phyloP scores from a whole-genome alignment of 371 early-diverging fungal species.

The Mortierella sp. region DNA sequence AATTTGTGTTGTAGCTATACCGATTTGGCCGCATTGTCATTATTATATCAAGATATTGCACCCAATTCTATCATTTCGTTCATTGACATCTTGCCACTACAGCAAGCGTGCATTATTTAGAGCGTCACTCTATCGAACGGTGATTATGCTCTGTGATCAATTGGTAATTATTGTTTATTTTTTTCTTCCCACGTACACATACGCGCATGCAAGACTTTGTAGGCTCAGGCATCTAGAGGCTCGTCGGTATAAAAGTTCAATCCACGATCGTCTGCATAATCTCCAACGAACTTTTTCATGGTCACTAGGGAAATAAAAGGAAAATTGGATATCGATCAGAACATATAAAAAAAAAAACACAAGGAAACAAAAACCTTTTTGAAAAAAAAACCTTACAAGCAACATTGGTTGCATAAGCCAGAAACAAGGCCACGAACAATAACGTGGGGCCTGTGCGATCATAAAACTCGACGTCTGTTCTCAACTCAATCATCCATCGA shows the following conservation, averaged over 20 bases:
- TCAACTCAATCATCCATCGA: conserved; percentile 37
- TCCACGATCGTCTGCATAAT: conserved; percentile 16
- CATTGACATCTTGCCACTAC: too few relatives aligned
- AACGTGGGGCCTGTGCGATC: conserved; percentile 38
- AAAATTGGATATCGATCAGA: background rate
- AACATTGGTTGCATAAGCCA: conserved; percentile 46
- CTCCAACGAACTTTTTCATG: conserved; percentile 19
- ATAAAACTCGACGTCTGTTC: conserved; percentile 36
- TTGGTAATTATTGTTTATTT: background rate
- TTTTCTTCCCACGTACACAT: background rate
- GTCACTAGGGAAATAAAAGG: conserved; percentile 23
- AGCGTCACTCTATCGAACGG: too few relatives aligned
- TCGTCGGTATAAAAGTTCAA: conserved; percentile 21
- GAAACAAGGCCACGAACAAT: conserved; percentile 36
- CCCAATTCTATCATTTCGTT: too few relatives aligned
- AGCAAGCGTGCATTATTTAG: too few relatives aligned
- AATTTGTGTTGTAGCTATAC: too few relatives aligned
- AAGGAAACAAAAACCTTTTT: background rate
- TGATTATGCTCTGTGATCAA: too few relatives aligned
- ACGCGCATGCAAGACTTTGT: background rate
- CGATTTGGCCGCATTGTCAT: too few relatives aligned
- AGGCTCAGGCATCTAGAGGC: conserved; percentile 21
- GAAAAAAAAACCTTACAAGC: conserved; percentile 28
- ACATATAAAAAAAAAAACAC: background rate
- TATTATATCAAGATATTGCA: too few relatives aligned